Conservation (phyloP, 164 flowering plant species). For the Taxillus chinensis region DNA sequence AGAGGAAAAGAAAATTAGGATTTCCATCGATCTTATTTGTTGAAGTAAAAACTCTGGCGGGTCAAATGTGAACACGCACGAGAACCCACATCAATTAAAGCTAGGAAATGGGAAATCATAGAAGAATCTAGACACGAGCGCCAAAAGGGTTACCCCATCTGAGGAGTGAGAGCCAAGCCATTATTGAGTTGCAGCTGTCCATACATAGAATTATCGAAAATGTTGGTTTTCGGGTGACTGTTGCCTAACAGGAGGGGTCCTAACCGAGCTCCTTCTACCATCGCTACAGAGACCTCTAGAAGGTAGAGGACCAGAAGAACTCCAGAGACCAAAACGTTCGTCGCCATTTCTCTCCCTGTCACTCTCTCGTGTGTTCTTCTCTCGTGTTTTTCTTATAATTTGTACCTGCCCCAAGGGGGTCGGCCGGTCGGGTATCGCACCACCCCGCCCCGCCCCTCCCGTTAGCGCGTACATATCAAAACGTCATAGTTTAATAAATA, state of each 20-base stretch:
- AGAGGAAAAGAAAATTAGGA: neutral
- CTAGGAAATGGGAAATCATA: neutral
- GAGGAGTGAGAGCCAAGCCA: conserved; percentile 74
- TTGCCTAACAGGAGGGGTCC: neutral
- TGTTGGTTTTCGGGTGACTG: neutral
- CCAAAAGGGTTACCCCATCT: conserved; percentile 58
- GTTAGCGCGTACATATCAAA: no score
- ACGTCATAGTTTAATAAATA: no score
- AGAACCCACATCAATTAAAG: neutral
- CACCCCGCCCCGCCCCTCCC: no score
- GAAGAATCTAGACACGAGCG: neutral
- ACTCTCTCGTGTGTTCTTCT: neutral
- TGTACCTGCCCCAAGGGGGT: no score
- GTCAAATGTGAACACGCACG: neutral
- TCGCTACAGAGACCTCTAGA: neutral
- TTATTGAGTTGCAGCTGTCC: conserved; percentile 63
- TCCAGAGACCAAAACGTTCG: neutral
- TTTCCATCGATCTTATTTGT: no score
- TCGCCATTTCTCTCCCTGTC: neutral
- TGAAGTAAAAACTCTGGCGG: no score
- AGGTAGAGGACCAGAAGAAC: neutral
- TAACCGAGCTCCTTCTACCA: neutral
- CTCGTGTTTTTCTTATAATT: neutral
- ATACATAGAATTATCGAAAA: conserved; percentile 60
- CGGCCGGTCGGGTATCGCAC: no score